Evolutionary conservation across 345 rosid species (phyloP).

Genomic region (Populus tremula): DNA sequence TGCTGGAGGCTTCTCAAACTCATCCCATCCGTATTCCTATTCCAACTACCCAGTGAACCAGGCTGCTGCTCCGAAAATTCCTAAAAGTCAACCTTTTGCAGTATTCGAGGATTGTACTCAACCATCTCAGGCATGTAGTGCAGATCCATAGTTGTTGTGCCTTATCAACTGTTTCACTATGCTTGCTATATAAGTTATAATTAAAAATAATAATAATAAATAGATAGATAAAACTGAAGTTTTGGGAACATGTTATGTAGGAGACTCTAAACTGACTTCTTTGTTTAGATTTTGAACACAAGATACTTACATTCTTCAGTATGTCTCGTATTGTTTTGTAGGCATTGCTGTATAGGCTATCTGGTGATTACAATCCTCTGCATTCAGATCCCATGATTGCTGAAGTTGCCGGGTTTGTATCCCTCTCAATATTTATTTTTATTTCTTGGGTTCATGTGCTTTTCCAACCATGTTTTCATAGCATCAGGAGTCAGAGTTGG

Average conservation of each 20-base stretch:
- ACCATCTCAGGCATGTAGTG: conserved; percentile 73
- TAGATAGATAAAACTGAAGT: too few species aligned
- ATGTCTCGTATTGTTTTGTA: conserved; percentile 28
- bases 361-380: conserved; percentile 94
- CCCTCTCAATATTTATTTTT: neutral
- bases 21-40: conserved; percentile 68
- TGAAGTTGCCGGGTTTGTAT: conserved; percentile 73
- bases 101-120: conserved; percentile 64
- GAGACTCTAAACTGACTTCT: neutral
- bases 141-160: neutral
- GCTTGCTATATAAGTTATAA: too few species aligned
- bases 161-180: neutral
- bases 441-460: neutral
- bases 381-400: conserved; percentile 86
- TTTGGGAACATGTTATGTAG: neutral
- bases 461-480: neutral
- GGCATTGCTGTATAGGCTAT: conserved; percentile 89
- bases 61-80: conserved; percentile 59
- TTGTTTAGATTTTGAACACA: neutral
- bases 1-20: conserved; percentile 89
- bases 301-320: conserved; percentile 1
- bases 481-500: neutral
- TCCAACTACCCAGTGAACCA: conserved; percentile 61
- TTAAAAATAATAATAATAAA: too few species aligned
- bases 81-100: conserved; percentile 56